Conservation (phyloP, 495 filamentous ascomycete genomes). For the Ascobolus immersus region DNA sequence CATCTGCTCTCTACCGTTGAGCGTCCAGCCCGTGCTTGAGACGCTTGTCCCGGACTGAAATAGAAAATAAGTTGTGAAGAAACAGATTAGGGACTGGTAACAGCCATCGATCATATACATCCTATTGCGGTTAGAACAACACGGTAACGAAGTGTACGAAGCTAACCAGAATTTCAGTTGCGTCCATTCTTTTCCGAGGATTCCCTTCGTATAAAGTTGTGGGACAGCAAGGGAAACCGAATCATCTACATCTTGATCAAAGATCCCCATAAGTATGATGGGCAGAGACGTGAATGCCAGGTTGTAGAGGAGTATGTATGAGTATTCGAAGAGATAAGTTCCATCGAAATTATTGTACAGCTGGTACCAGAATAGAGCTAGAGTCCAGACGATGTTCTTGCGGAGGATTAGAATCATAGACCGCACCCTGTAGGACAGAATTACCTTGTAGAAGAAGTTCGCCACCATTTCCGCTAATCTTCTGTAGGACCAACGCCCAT, state of each 20-base stretch:
- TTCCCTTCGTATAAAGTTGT: slow-evolving; percentile 83
- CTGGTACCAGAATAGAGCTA: slow-evolving; percentile 94
- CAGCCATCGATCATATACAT: slow-evolving; percentile 83
- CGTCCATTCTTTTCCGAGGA: slow-evolving; percentile 94
- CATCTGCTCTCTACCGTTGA: slow-evolving; percentile 54
- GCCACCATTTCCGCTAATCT: slow-evolving; percentile 79
- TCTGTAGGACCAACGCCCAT: slow-evolving; percentile 90
- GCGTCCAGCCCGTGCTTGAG: slow-evolving; percentile 38
- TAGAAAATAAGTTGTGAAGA: slow-evolving; percentile 72
- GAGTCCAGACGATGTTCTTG: slow-evolving; percentile 91
- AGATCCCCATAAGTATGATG: slow-evolving; percentile 83
- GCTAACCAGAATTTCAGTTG: slow-evolving; percentile 83
- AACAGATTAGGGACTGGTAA: slow-evolving; percentile 80
- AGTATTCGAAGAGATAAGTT: slow-evolving; percentile 90
- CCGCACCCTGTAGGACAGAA: not conserved
- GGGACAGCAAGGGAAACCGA: slow-evolving; percentile 82
- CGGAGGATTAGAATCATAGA: slow-evolving; percentile 6
- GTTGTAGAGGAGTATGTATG: slow-evolving; percentile 89
- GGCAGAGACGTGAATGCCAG: slow-evolving; percentile 90
- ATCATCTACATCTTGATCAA: slow-evolving; percentile 93
- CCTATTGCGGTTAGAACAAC: slow-evolving; percentile 29
- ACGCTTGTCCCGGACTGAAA: slow-evolving; percentile 42
- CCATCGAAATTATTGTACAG: slow-evolving; percentile 88
- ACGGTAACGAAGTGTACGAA: not conserved
- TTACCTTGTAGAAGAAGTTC: slow-evolving; percentile 97